Base-by-base conservation (phyloP, 164 flowering plant genomes). In the Vitis rupestris region DNA sequence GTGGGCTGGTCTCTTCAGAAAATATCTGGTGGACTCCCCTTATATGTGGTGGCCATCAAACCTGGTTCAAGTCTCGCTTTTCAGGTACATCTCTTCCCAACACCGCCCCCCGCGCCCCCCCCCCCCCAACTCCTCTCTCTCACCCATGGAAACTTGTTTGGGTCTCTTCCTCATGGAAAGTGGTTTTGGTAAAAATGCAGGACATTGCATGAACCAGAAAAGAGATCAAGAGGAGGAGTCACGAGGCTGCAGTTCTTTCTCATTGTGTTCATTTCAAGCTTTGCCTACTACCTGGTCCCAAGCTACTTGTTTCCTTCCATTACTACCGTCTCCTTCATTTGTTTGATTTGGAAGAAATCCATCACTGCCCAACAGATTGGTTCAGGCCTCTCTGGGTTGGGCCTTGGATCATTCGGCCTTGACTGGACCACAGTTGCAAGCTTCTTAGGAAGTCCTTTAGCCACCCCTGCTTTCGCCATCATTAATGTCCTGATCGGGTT, bases 141-240 rank as follows among this genome's bases (percentile, higher is more conserved):
- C 27, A 23, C 27, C 27, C 27, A 23, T 23, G 27, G 27, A 23
- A 23, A 23, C 27, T 23, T 23, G 27, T 23, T 23, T 23, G 27
- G 27, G 27, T 23, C 27, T 23, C 27, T 23, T 23, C 27, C 27
- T 23, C 27, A 23, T 23, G 27, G 27, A 23, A 23, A 23, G 27
- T 23, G 27, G 27, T 23, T 1, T 23, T 23, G 27, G 27, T 23
- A 23, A 23, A 23, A 23, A 23, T 19, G 56, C 31, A 55, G 77
- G 65, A 66, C 72, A n/a, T n/a, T 69, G 50, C 72, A 69, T 61
- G 72, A 69, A 11, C 61, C 61, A 47, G 72, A 69, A 31, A 51
- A 31, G 59, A 69, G 72, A 23, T 49, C 55, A 6, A 69, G 61
- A 51, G 65, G 72, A 12, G 66, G 72, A 44, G 11, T 61, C 31